phyloP scores from a whole-genome alignment of 1,139 yeast species.

The Blastobotrys raffinosifermentans region DNA sequence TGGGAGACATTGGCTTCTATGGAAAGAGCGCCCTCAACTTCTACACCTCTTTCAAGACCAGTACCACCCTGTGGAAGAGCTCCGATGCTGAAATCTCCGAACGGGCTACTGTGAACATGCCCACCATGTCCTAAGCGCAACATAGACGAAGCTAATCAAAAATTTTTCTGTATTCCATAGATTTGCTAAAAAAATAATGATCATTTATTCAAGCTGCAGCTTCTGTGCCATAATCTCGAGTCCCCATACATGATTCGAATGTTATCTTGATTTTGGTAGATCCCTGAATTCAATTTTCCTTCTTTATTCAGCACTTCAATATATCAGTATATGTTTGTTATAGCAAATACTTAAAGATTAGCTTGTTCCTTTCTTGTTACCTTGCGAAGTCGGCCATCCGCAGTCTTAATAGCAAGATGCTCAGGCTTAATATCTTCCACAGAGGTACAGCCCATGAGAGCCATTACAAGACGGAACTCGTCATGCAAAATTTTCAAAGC shows the following conservation, averaged over 20 bases:
- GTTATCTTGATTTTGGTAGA: too few relatives aligned
- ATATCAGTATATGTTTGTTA: too few relatives aligned
- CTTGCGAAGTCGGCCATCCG: slow-evolving; percentile 7
- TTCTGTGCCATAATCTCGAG: too few relatives aligned
- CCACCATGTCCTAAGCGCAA: slow-evolving; percentile 24
- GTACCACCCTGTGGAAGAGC: slow-evolving; percentile 63
- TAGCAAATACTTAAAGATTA: too few relatives aligned
- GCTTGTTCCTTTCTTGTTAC: slow-evolving; percentile 3
- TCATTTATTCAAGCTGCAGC: too few relatives aligned
- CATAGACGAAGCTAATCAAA: too few relatives aligned
- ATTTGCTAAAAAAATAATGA: too few relatives aligned
- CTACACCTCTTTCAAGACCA: slow-evolving; percentile 72
- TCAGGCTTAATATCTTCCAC: slow-evolving; percentile 8
- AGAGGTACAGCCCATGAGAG: slow-evolving; percentile 7
- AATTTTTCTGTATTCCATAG: too few relatives aligned
- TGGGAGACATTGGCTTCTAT: slow-evolving; percentile 75
- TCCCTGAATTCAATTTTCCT: too few relatives aligned
- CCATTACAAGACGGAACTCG: slow-evolving; percentile 7
- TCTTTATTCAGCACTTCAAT: too few relatives aligned
- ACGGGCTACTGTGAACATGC: slow-evolving; percentile 51
- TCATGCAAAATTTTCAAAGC: slow-evolving; percentile 7
- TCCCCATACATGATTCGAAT: too few relatives aligned
- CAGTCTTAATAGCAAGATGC: slow-evolving; percentile 6
- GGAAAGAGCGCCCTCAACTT: slow-evolving; percentile 70
- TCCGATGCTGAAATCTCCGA: slow-evolving; percentile 50